Evolutionary conservation across 2,329 filamentous ascomycete species (phyloP), one percentile per base, ranked within the genome.

Genomic region (Aurifilum marmelostoma): DNA sequence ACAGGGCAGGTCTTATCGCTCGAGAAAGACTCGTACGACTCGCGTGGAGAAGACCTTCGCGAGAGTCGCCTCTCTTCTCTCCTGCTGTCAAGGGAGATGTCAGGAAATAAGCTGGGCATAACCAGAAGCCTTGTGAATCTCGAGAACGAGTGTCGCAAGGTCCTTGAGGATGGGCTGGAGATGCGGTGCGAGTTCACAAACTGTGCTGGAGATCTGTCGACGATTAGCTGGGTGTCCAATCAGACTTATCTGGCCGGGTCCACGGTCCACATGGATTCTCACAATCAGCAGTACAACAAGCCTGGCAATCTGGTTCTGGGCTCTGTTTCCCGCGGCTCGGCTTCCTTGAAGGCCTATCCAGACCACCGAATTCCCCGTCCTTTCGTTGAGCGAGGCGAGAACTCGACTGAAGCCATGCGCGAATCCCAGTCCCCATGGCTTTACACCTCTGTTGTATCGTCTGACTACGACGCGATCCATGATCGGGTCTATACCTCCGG

Each of bases 221-320:
- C 87, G 2, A 80, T 89, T 63, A 82, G 81, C 24, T 91, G 88
- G 88, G 79, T 86, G 0, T 85, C 85, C 0, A 74, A 84, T 27
- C 75, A 81, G n/a, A 79, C 79, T 21, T 87, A 90, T 65, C 74
- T 90, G n/a, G 89, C 87, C 71, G 88, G 88, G 43, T 87, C 88
- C 0, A 88, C 87, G 0, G 85, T 85, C 0, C 88, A 90, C 76
- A 89, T 87, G 0, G 88, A 90, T 72, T 78, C 81, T 0, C 85
- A 88, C 56, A 90, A 90, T 68, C 87, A 89, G 73, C 88, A 90
- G 71, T 90, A 91, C 74, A 91, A 91, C 73, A 89, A 87, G 72
- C 84, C 86, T 0, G 88, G 88, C 0, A 91, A 91, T 73, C 76
- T 91, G 12, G 78, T 88, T 1, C 76, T 90, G 1, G 88, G 86